Evolutionary conservation across 495 filamentous ascomycete species (phyloP).

Genomic region (Pseudevernia furfuracea): DNA sequence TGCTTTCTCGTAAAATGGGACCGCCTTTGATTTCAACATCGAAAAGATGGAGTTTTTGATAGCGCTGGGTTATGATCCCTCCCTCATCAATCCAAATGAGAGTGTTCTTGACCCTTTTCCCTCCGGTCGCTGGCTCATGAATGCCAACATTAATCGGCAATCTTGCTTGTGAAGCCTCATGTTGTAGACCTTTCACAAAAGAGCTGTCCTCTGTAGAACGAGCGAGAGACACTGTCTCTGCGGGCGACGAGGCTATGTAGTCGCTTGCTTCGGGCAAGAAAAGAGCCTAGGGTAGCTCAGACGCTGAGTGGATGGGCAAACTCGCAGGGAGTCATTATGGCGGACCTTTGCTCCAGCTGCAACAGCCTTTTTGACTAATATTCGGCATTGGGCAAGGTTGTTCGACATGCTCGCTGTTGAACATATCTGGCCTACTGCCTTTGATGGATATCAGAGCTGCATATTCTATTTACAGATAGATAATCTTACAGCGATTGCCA

Average conservation of each 20-base stretch:
- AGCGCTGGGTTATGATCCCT: slow-evolving; percentile 50
- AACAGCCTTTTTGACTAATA: slow-evolving; percentile 63
- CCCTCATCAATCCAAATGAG: slow-evolving; percentile 62
- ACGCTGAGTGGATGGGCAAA: slow-evolving; percentile 13
- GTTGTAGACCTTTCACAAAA: slow-evolving; percentile 67
- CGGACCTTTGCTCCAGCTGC: slow-evolving; percentile 68
- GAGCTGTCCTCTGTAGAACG: slow-evolving; percentile 46
- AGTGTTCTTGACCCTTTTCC: slow-evolving; percentile 53
- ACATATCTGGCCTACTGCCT: slow-evolving; percentile 86
- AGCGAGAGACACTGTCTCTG: slow-evolving; percentile 61
- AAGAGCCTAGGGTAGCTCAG: slow-evolving; percentile 49
- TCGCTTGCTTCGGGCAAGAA: slow-evolving; percentile 91
- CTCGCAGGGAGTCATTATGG: slow-evolving; percentile 6
- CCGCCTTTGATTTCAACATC: slow-evolving; percentile 61
- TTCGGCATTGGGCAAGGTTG: slow-evolving; percentile 69
- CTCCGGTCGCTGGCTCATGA: slow-evolving; percentile 61
- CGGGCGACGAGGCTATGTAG: slow-evolving; percentile 64
- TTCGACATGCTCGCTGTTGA: slow-evolving; percentile 69
- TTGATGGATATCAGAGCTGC: slow-evolving; percentile 5
- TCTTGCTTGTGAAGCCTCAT: slow-evolving; percentile 49
- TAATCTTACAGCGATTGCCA: slow-evolving; percentile 12
- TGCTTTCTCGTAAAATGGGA: slow-evolving; percentile 57
- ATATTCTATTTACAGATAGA: neutral
- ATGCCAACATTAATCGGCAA: slow-evolving; percentile 83
- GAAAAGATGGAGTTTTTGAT: slow-evolving; percentile 76